Percentiles rank a stretch among this genome's conserved stretches.
These are phyloP conservation scores for Leccinum fibrillosum DNA, from an alignment of 768 basidiomycete genomes.

Conservation along the genomic window DNA sequence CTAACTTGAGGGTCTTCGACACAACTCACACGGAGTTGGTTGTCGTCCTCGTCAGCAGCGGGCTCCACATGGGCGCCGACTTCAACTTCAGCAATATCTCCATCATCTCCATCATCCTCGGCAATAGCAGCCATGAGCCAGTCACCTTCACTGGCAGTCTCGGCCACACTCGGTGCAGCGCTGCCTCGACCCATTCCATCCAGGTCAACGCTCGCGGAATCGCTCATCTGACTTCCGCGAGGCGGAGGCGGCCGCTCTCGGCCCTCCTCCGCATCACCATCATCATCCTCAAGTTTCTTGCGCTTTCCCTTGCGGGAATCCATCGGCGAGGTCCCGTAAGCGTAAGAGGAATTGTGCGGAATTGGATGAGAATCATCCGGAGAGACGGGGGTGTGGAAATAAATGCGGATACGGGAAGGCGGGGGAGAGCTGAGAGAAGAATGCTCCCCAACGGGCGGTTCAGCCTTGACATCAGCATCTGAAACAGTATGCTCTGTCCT, in stretches of 20 bases:
- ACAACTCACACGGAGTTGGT: constrained; percentile 42
- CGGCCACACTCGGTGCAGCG: constrained; percentile 63
- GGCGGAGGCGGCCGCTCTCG: constrained; percentile 65
- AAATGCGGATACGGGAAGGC: constrained; percentile 84
- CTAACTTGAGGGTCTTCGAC: constrained; percentile 38
- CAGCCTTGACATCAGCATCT: constrained; percentile 34
- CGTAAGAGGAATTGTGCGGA: constrained; percentile 52
- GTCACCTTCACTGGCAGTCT: constrained; percentile 65
- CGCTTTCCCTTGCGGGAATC: constrained; percentile 77
- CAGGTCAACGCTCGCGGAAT: constrained; percentile 53
- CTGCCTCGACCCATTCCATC: constrained; percentile 58
- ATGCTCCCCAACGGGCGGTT: constrained; percentile 27
- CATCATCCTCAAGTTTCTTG: constrained; percentile 88
- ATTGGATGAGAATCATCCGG: constrained; percentile 78
- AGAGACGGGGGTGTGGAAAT: constrained; percentile 87
- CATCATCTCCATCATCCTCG: constrained; percentile 66
- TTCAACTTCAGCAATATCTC: constrained; percentile 53
- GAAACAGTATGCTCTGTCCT: constrained; percentile 20
- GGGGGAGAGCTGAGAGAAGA: constrained; percentile 40
- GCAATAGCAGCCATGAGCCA: constrained; percentile 90
- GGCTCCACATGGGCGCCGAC: constrained; percentile 51
- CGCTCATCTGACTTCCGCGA: constrained; percentile 42
- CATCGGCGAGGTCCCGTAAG: constrained; percentile 40
- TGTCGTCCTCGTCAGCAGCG: constrained; percentile 44
- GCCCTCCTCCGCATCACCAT: constrained; percentile 73